Evolutionary conservation across 1,139 yeast species (phyloP).

Genomic region (Meyerozyma athensensis): DNA sequence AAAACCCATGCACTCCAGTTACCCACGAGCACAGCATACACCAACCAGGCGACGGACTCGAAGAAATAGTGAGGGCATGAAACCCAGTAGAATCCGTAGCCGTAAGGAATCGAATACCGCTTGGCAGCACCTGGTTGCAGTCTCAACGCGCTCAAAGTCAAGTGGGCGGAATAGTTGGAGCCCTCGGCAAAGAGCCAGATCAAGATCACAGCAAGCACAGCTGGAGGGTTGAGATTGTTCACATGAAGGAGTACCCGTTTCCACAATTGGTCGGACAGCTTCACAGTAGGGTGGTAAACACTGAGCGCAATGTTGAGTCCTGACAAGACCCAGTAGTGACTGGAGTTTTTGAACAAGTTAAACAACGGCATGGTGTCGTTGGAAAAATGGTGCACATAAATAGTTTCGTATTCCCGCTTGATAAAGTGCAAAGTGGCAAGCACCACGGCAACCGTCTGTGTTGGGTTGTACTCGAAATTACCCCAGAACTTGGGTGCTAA

Average conservation of each 20-base stretch:
- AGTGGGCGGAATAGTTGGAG: conserved; percentile 70
- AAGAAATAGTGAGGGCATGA: conserved; percentile 86
- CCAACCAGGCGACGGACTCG: conserved; percentile 73
- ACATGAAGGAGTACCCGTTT: conserved; percentile 19
- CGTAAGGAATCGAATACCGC: conserved; percentile 40
- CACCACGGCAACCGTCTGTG: conserved; percentile 50
- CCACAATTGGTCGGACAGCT: conserved; percentile 9
- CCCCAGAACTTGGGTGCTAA: conserved; percentile 23
- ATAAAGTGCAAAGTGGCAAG: conserved; percentile 70
- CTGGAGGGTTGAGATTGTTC: conserved; percentile 21
- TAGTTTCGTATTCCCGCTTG: conserved; percentile 85
- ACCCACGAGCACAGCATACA: conserved; percentile 64
- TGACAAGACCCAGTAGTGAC: conserved; percentile 87
- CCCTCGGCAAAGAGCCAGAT: conserved; percentile 64
- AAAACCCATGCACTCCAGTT: conserved; percentile 76
- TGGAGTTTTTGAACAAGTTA: conserved; percentile 82
- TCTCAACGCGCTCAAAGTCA: conserved; percentile 54
- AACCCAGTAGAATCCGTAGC: conserved; percentile 42
- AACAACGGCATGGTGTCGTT: conserved; percentile 87
- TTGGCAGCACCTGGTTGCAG: conserved; percentile 28
- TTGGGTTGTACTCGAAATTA: conserved; percentile 33
- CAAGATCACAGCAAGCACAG: conserved; percentile 29
- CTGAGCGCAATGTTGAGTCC: conserved; percentile 70
- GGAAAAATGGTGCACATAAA: conserved; percentile 79
- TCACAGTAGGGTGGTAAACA: conserved; percentile 54